Base-by-base conservation (phyloP, 2,329 filamentous ascomycete species). In the Fusarium sp. region DNA sequence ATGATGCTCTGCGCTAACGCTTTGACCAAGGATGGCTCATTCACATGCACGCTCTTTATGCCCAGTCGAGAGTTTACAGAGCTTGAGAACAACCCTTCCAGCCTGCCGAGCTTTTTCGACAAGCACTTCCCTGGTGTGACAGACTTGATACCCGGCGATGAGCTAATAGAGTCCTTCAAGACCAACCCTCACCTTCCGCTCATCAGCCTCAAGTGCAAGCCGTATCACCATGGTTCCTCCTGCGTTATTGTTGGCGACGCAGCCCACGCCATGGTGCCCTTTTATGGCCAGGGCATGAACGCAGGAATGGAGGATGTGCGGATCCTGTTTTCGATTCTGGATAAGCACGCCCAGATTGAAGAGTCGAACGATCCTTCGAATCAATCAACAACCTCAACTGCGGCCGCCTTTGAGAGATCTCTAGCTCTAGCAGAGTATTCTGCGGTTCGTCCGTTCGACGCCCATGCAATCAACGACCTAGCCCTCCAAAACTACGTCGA, bases 231-330 rank as follows among this genome's bases (percentile, higher is more conserved):
- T 84, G 87, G 85, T 59, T 90, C 91, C 27, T 93, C 91, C 1
- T 95, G 89, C 35, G 95, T 97, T 69, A 94, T 99, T 58, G 81
- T 99, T 38, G 97, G 97, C 68, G 97, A 99, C 81, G 95, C 97
- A 9, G 95, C 97, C 0, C 97, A 99, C 81, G 97, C 97, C 66
- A 98, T 99, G 92, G 95, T 99, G 0, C 97, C 97, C 0, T 99
- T 99, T 83, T 99, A 98, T 82, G 97, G 97, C 0, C 97, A 99
- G 82, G 97, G 97, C 40, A 97, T 99, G 92, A 99, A 99, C 80
- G 94, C 97, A 0, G 97, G 97, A 1, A 90, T 99, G 47, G 97
- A 99, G 84, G 96, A 98, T 78, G 95, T 99, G 14, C 91, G 93
- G 9, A 91, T 97, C 6, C 89, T 99, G 1, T 99, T 98, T 83